Conservation (phyloP, 1,139 yeast species). For the Hansenula lynferdii region DNA sequence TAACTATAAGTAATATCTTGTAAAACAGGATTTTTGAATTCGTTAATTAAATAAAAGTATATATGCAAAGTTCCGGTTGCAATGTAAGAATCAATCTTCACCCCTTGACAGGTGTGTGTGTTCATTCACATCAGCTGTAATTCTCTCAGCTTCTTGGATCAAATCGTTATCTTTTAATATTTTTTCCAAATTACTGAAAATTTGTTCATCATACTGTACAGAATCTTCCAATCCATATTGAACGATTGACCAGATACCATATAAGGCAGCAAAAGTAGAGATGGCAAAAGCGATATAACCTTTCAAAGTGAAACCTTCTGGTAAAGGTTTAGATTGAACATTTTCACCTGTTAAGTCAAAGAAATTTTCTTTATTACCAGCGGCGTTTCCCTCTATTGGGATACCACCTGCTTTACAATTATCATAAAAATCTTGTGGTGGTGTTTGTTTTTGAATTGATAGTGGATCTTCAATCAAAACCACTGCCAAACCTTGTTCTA, state of each 20-base stretch:
- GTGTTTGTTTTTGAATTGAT: slow-evolving; percentile 39
- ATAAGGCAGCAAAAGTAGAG: slow-evolving; percentile 53
- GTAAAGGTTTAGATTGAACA: slow-evolving; percentile 50
- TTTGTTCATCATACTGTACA: slow-evolving; percentile 36
- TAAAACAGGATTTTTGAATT: background rate
- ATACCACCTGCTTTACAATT: slow-evolving; percentile 44
- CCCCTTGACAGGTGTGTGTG: slow-evolving; percentile 15
- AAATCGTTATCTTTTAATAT: slow-evolving; percentile 17
- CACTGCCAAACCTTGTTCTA: slow-evolving; percentile 72
- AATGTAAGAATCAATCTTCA: background rate
- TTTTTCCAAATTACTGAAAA: slow-evolving; percentile 20
- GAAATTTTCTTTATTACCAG: slow-evolving; percentile 52
- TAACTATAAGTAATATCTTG: background rate
- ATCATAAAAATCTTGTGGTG: slow-evolving; percentile 41
- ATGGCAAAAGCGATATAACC: slow-evolving; percentile 61
- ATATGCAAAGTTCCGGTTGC: too few relatives aligned
- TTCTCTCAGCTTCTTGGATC: slow-evolving; percentile 6
- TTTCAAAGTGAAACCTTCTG: slow-evolving; percentile 62
- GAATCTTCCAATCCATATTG: slow-evolving; percentile 61
- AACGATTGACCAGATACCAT: slow-evolving; percentile 52
- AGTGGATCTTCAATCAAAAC: slow-evolving; percentile 63
- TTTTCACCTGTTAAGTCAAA: slow-evolving; percentile 54
- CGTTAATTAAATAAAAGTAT: background rate
- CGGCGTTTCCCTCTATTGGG: slow-evolving; percentile 61
- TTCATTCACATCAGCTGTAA: slow-evolving; percentile 9